Percentiles rank a stretch among this genome's conserved stretches.
These are phyloP conservation scores for Populus hybrid DNA, from an alignment of 441 rosid genomes.

Conservation along the genomic window DNA sequence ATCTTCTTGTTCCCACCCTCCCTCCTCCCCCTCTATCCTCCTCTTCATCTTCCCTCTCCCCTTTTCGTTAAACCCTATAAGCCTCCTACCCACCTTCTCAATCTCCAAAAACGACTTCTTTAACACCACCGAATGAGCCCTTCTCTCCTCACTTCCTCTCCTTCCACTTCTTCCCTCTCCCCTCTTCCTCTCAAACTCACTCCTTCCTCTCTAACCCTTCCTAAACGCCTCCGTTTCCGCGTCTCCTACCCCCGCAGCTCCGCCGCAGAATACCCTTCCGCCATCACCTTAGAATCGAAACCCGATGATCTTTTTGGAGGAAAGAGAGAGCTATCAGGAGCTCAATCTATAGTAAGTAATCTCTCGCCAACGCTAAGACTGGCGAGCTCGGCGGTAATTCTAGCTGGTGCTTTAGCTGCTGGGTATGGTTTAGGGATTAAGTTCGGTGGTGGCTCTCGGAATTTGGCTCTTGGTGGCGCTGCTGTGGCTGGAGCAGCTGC, in stretches of 20 bases:
- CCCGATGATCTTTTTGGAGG: slow-evolving; percentile 50
- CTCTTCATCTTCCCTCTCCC: neutral
- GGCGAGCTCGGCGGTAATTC: slow-evolving; percentile 61
- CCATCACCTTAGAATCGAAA: neutral
- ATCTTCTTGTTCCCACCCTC: neutral
- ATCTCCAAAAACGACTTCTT: slow-evolving; percentile 2
- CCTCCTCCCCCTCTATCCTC: neutral
- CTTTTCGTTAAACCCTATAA: slow-evolving; percentile 17
- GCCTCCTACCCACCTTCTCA: neutral
- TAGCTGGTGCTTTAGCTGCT: slow-evolving; percentile 72
- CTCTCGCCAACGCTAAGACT: slow-evolving; percentile 70
- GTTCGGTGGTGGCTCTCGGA: slow-evolving; percentile 51
- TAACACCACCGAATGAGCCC: slow-evolving; percentile 27
- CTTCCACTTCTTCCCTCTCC: slow-evolving; percentile 38
- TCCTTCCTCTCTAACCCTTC: slow-evolving; percentile 28
- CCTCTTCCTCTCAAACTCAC: slow-evolving; percentile 42
- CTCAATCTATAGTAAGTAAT: slow-evolving; percentile 66
- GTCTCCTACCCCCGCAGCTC: slow-evolving; percentile 46
- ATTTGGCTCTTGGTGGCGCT: slow-evolving; percentile 74
- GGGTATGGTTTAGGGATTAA: slow-evolving; percentile 74
- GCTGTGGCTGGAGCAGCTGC: slow-evolving; percentile 79
- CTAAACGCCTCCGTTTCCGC: slow-evolving; percentile 50
- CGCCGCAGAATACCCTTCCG: slow-evolving; percentile 18
- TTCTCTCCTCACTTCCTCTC: slow-evolving; percentile 36
- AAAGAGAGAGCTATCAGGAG: slow-evolving; percentile 68